These are phyloP conservation scores for Schwanniomyces etchellsii DNA, from an alignment of 1,139 yeast genomes.

Conservation along the genomic window DNA sequence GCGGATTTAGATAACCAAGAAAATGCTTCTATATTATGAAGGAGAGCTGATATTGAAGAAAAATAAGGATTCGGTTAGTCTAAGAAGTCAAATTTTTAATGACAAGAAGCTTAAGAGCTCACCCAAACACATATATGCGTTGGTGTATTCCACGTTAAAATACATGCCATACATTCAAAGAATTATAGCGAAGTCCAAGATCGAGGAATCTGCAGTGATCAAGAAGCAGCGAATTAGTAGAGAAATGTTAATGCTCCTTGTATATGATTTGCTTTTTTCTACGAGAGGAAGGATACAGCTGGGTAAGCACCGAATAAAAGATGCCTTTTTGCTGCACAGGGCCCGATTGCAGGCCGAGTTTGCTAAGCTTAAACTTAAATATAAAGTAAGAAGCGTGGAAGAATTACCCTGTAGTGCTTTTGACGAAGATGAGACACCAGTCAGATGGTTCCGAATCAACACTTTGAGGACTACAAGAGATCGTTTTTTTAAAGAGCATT, in stretches of 20 bases:
- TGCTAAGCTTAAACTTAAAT: conserved; percentile 67
- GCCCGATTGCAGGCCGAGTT: conserved; percentile 80
- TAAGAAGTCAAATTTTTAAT: conserved; percentile 65
- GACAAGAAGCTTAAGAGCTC: conserved; percentile 29
- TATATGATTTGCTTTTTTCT: conserved; percentile 77
- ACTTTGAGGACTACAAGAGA: conserved; percentile 40
- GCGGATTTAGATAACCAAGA: too few species aligned
- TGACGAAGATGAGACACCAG: conserved; percentile 56
- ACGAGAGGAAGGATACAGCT: conserved; percentile 79
- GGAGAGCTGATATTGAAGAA: conserved; percentile 44
- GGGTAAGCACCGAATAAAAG: conserved; percentile 85
- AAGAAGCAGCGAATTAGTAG: conserved; percentile 37
- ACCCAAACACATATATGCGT: conserved; percentile 82
- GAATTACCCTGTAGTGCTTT: conserved; percentile 32
- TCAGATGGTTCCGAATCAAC: conserved; percentile 84
- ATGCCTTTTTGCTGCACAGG: conserved; percentile 69
- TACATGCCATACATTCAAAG: conserved; percentile 57
- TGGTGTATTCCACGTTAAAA: conserved; percentile 71
- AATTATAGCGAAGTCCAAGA: conserved; percentile 60
- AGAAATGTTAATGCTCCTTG: conserved; percentile 54
- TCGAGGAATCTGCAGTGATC: conserved; percentile 38
- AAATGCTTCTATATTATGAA: conserved; percentile 60
- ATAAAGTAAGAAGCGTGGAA: conserved; percentile 40
- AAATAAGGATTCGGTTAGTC: conserved; percentile 29
- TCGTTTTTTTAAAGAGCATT: conserved; percentile 35